Conservation (phyloP, 2,329 filamentous ascomycete genomes). For the Zymoseptoria tritici region DNA sequence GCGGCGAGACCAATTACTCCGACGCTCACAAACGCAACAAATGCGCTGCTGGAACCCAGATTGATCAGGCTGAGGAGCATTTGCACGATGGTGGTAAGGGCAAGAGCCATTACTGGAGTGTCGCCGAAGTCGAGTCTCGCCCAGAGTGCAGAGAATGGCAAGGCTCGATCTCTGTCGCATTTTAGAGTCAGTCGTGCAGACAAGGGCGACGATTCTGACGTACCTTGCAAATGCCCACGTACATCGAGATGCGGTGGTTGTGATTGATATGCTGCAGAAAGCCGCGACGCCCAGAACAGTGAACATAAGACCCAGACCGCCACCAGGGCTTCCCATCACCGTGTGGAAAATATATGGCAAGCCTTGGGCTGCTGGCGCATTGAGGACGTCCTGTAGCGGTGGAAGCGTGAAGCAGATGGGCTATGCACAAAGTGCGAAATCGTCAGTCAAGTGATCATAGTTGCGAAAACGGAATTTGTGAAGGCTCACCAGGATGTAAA, state of each 20-base stretch:
- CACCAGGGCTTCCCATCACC: slow-evolving; percentile 44
- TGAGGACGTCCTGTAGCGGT: slow-evolving; percentile 38
- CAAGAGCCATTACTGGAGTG: slow-evolving; percentile 36
- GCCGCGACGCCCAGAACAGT: slow-evolving; percentile 44
- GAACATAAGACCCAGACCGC: slow-evolving; percentile 41
- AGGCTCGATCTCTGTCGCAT: slow-evolving; percentile 30
- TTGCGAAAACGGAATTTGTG: background rate
- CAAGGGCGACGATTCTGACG: slow-evolving; percentile 4
- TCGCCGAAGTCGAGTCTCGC: slow-evolving; percentile 27
- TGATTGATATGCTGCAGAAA: slow-evolving; percentile 48
- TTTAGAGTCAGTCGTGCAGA: background rate
- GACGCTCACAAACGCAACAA: slow-evolving; percentile 45
- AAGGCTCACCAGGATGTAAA: slow-evolving; percentile 21
- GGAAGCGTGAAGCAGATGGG: slow-evolving; percentile 47
- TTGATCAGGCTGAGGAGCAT: slow-evolving; percentile 45
- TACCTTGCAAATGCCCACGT: slow-evolving; percentile 40
- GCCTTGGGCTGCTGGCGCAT: slow-evolving; percentile 40
- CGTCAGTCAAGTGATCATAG: background rate
- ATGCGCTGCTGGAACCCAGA: slow-evolving; percentile 40
- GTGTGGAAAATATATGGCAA: slow-evolving; percentile 44
- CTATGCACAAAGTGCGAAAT: slow-evolving; percentile 36
- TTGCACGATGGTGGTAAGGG: slow-evolving; percentile 39
- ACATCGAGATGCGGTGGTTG: slow-evolving; percentile 41
- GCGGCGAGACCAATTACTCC: slow-evolving; percentile 50
- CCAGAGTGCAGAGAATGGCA: slow-evolving; percentile 35